Conservation (phyloP, 1,139 yeast species). For the Kodamaea suecica region DNA sequence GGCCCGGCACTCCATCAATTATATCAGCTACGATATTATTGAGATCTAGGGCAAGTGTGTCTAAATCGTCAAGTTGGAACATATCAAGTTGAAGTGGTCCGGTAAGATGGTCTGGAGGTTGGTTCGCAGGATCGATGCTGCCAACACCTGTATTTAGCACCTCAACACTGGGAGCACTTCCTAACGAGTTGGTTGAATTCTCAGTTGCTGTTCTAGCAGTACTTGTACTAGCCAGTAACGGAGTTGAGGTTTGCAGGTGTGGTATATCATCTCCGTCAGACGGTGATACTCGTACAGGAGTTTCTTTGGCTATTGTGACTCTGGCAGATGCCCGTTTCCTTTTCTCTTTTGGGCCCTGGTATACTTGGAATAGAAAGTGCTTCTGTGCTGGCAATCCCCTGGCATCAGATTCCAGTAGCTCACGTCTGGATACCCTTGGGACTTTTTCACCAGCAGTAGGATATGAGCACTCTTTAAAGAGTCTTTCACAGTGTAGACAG, state of each 20-base stretch:
- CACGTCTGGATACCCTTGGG: slow-evolving; percentile 15
- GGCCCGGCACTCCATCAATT: slow-evolving; percentile 18
- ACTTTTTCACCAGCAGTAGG: slow-evolving; percentile 20
- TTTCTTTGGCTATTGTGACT: too few species aligned
- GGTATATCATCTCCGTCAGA: too few species aligned
- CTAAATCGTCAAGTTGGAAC: slow-evolving; percentile 28
- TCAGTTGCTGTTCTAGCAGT: too few species aligned
- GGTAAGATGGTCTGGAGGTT: neutral
- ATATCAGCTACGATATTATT: slow-evolving; percentile 42
- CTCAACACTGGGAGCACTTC: too few species aligned
- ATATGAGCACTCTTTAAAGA: slow-evolving; percentile 21
- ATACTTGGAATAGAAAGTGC: slow-evolving; percentile 7
- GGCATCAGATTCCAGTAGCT: slow-evolving; percentile 12
- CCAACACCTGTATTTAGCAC: too few species aligned
- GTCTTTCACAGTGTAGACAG: slow-evolving; percentile 43
- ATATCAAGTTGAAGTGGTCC: slow-evolving; percentile 1
- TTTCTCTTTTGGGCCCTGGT: slow-evolving; percentile 3
- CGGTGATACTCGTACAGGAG: too few species aligned
- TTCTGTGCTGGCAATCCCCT: slow-evolving; percentile 2
- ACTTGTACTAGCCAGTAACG: too few species aligned
- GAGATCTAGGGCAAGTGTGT: slow-evolving; percentile 39
- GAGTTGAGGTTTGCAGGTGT: too few species aligned
- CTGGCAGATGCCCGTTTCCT: neutral
- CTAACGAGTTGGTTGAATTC: too few species aligned
- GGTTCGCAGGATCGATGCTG: too few species aligned